A percentile compares a stretch with the other conserved stretches of the same genome.
Conservation (phyloP, 2,329 filamentous ascomycete genomes). For the Paracoccidioides brasiliensis region DNA sequence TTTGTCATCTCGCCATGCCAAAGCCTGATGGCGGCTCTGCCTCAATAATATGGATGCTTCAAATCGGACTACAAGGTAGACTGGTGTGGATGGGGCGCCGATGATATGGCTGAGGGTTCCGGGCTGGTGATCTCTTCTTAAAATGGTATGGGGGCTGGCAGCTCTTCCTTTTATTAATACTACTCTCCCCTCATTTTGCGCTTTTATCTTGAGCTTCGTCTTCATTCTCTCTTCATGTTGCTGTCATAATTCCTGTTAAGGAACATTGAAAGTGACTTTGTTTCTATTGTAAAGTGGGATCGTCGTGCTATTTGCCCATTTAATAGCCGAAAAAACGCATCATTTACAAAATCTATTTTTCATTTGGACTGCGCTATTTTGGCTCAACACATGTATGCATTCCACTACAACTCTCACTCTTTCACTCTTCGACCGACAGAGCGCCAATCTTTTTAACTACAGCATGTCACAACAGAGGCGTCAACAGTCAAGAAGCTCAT, state of each 20-base stretch:
- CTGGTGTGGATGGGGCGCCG: not conserved
- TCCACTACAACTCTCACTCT: not conserved
- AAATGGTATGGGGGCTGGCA: conserved; percentile 1
- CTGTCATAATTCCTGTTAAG: not conserved
- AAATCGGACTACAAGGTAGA: not conserved
- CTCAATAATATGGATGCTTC: not conserved
- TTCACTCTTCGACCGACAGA: not conserved
- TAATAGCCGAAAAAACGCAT: not conserved
- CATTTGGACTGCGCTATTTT: not conserved
- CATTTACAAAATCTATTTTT: not conserved
- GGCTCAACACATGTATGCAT: not conserved
- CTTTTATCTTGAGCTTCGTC: not conserved
- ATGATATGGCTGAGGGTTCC: not conserved
- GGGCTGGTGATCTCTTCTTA: conserved; percentile 2
- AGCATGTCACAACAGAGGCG: not conserved
- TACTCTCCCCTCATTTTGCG: not conserved
- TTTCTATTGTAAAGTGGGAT: not conserved
- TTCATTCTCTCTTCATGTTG: not conserved
- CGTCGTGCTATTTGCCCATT: not conserved
- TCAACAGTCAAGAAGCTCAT: conserved; percentile 18
- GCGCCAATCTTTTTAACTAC: not conserved
- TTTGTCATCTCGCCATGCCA: not conserved
- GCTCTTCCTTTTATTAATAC: not conserved
- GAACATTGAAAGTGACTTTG: not conserved
- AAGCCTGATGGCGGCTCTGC: not conserved